phyloP scores from a whole-genome alignment of 805 yeast species.

The Barnettozyma wickerhamii region DNA sequence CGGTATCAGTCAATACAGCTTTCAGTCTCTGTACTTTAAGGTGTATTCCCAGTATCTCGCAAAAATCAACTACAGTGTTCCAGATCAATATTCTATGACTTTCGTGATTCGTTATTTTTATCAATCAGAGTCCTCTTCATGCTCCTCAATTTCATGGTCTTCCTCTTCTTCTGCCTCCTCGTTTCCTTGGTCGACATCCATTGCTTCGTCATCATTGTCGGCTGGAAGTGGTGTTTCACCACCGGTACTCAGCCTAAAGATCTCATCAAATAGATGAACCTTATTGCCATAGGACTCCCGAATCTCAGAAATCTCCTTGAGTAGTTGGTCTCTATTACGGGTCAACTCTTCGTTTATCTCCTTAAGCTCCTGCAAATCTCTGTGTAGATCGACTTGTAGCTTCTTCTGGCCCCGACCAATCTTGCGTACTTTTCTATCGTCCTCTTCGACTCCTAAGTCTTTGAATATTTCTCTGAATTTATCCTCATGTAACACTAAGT shows the following conservation, averaged over 20 bases:
- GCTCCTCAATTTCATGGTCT: background rate
- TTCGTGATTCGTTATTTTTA: too few species aligned
- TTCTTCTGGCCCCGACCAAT: background rate
- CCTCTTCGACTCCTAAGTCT: slow-evolving; percentile 3
- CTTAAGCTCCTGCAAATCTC: slow-evolving; percentile 2
- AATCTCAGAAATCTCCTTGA: slow-evolving; percentile 9
- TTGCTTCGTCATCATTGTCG: background rate
- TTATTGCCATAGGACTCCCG: slow-evolving; percentile 7
- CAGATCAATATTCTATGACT: too few species aligned
- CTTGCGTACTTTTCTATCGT: background rate
- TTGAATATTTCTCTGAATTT: slow-evolving; percentile 5
- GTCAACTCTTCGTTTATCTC: slow-evolving; percentile 1
- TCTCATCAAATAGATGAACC: slow-evolving; percentile 7
- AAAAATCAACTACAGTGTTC: too few species aligned
- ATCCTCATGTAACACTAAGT: background rate
- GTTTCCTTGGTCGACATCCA: slow-evolving; percentile 1
- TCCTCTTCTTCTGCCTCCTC: slow-evolving; percentile 3
- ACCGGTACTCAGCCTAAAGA: slow-evolving; percentile 5
- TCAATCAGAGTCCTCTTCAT: background rate
- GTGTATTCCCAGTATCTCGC: too few species aligned
- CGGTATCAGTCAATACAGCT: too few species aligned
- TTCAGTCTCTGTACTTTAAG: too few species aligned
- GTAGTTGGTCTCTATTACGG: slow-evolving; percentile 1
- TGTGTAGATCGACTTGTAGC: background rate
- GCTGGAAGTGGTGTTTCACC: background rate